These are phyloP conservation scores for Diutina rugosa DNA, from an alignment of 1,139 yeast species.

Conservation along the genomic window DNA sequence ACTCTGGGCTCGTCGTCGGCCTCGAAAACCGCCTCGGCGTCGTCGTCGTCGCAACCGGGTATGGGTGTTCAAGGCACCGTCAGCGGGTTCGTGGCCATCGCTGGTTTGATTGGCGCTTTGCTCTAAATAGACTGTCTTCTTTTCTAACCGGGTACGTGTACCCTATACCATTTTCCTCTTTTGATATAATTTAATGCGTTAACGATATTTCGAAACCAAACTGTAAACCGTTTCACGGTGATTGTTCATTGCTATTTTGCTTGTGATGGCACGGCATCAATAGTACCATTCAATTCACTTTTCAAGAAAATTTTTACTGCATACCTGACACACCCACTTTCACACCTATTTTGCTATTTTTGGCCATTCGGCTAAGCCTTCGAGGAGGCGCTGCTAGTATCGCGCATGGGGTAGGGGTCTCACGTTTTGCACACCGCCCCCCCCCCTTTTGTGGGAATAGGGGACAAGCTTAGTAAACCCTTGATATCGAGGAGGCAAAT, in stretches of 20 bases:
- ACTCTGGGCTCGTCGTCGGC: background rate
- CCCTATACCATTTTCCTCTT: background rate
- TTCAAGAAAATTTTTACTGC: background rate
- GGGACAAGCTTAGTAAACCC: too few species aligned
- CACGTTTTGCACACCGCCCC: background rate
- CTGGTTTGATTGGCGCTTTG: conserved; percentile 1
- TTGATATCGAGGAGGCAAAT: background rate
- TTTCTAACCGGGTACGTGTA: background rate
- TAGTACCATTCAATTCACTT: background rate
- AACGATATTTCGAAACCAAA: background rate
- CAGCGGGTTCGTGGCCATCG: background rate
- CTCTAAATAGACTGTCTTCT: background rate
- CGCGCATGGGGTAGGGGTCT: background rate
- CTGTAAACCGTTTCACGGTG: too few species aligned
- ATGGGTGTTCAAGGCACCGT: background rate
- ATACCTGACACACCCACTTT: too few species aligned
- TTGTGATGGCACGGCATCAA: background rate
- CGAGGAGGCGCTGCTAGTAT: background rate
- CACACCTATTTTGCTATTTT: background rate
- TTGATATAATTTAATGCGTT: background rate
- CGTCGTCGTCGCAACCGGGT: background rate
- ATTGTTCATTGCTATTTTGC: background rate
- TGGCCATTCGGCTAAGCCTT: background rate
- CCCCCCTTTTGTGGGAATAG: background rate
- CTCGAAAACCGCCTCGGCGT: background rate